A percentile compares a stretch with the other conserved stretches of the same genome.
These are phyloP conservation scores for Cyclotella cryptica DNA, from an alignment of 108 stramenopile species.

Conservation along the genomic window DNA sequence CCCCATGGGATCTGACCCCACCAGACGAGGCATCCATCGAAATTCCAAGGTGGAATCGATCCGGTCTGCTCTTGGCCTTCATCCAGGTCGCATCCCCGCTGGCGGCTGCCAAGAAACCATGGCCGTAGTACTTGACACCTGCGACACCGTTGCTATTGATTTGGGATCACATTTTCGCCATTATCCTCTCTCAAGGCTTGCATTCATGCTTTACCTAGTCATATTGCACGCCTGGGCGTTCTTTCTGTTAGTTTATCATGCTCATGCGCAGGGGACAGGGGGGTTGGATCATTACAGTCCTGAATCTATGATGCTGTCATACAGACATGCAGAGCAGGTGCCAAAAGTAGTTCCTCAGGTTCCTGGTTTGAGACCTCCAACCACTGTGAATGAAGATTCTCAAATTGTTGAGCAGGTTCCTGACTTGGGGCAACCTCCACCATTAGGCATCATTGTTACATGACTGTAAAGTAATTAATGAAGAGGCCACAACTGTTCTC, in stretches of 20 bases:
- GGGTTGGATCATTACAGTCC: conserved; percentile 47
- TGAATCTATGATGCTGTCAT: conserved; percentile 42
- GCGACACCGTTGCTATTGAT: conserved; percentile 76
- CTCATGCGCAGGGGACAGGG: conserved; percentile 73
- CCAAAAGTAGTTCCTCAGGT: conserved; percentile 3
- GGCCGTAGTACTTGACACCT: conserved; percentile 71
- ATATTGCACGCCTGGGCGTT: conserved; percentile 87
- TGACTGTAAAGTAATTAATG: too few relatives aligned
- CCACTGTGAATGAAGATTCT: not conserved
- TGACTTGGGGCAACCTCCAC: not conserved
- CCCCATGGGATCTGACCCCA: conserved; percentile 18
- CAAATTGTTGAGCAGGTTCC: not conserved
- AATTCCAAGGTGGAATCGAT: conserved; percentile 62
- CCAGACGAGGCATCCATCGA: conserved; percentile 19
- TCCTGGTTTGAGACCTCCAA: not conserved
- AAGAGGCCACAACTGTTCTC: too few relatives aligned
- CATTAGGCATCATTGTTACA: too few relatives aligned
- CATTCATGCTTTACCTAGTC: conserved; percentile 77
- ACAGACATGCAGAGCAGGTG: conserved; percentile 46
- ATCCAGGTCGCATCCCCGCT: conserved; percentile 53
- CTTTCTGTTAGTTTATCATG: conserved; percentile 82
- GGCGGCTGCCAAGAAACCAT: conserved; percentile 71
- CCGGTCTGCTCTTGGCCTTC: conserved; percentile 69
- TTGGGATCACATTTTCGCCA: conserved; percentile 75
- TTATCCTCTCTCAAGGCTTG: conserved; percentile 76